Percentiles rank a stretch among this genome's conserved stretches.
Evolutionary conservation across 306 rosid species (phyloP).

Genomic region (Lupinus albus): DNA sequence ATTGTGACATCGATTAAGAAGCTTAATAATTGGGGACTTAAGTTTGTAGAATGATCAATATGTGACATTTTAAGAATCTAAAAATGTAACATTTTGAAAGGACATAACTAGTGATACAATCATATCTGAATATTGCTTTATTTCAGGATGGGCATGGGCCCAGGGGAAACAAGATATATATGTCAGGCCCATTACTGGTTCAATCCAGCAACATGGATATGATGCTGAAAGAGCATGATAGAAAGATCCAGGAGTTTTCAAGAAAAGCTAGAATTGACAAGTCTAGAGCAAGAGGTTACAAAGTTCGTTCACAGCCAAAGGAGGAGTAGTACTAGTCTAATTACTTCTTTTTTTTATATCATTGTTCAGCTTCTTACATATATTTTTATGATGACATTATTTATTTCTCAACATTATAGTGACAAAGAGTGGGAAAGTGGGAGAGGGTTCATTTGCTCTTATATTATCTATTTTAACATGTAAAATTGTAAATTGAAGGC

Average conservation of each 20-base stretch:
- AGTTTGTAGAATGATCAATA: no score
- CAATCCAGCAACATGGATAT: constrained; percentile 75
- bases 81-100: no score
- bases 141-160: constrained; percentile 70
- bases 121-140: background rate
- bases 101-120: no score
- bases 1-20: no score
- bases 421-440: constrained; percentile 27
- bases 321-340: constrained; percentile 18
- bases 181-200: constrained; percentile 82
- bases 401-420: constrained; percentile 31
- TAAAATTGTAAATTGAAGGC: constrained; percentile 40
- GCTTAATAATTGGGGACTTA: no score
- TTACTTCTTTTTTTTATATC: background rate
- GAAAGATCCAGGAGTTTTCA: constrained; percentile 78
- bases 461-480: background rate
- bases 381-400: constrained; percentile 32
- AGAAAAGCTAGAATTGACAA: constrained; percentile 67
- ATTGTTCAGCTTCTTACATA: constrained; percentile 33
- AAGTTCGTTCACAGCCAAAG: constrained; percentile 40
- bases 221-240: constrained; percentile 81
- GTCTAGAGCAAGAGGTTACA: constrained; percentile 47
- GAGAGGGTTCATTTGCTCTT: constrained; percentile 37
- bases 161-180: constrained; percentile 70
- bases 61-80: no score